Evolutionary conservation across 2,329 filamentous ascomycete genomes (phyloP), one percentile per base, ranked within the genome.

Genomic region (Aspergillus costaricaensis): DNA sequence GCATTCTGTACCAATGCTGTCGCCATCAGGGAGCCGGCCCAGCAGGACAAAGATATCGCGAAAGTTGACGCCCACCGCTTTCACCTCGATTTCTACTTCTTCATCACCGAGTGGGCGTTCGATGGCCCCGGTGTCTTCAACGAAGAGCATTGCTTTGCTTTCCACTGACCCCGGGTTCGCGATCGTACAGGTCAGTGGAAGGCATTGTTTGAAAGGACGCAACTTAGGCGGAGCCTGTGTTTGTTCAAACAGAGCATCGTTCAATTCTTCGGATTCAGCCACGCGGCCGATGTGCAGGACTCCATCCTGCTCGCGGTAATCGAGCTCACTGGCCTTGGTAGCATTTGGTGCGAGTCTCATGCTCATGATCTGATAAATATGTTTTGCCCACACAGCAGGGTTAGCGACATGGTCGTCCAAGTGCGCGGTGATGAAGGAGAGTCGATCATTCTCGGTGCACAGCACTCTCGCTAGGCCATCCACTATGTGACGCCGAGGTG

Each of bases 91-190:
- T 51, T 14, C 44, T 1, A 57, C 17, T 17, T 44, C 41, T 8
- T 44, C 41, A 9, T 9, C 17, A 17, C n/a, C 41, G 9, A 44
- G 9, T 15, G 17, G 41, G 4, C 6, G 41, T 3, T 21, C n/a
- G 12, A 5, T 5, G 41, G 3, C 5, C 32, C 15, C 30, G 30
- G 15, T 9, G 19, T 43, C 19, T 25, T 27, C n/a, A 38, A 19
- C 30, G 21, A 12, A 36, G 67, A 21, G 71, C 68, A 21, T 68
- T 54, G 58, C 41, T 70, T 3, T 69, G 49, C 32, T 38, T 4
- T 38, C 32, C 32, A 38, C 32, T 10, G 32, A 38, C 54, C 51
- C 9, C 14, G 30, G n/a, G 32, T 49, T 36, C 15, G 53, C 23
- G n/a, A 47, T 48, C 25, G 19, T 30, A 17, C 44, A 14, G 4